Percentiles rank a stretch among this genome's conserved stretches.
phyloP scores from a whole-genome alignment of 495 filamentous ascomycete genomes.

The Lentithecium fluviatile region DNA sequence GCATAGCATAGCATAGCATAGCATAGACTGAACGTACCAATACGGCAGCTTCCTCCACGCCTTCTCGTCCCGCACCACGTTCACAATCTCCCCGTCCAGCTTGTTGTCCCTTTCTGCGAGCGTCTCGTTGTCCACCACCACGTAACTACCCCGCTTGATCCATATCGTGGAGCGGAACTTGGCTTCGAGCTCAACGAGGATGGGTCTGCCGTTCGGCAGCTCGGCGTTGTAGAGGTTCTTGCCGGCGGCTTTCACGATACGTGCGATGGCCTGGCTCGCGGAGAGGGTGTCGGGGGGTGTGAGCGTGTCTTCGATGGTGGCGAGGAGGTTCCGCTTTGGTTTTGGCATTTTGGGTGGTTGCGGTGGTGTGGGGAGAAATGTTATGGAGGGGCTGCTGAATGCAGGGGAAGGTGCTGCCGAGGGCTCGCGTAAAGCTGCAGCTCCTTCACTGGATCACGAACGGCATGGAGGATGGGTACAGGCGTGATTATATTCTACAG shows the following conservation, averaged over 20 bases:
- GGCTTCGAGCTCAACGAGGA: conserved; percentile 74
- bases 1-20: not conserved
- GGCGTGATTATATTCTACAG: no score
- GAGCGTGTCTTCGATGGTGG: conserved; percentile 69
- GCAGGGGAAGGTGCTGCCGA: no score
- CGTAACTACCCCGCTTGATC: conserved; percentile 83
- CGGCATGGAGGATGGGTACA: no score
- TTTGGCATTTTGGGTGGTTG: conserved; percentile 57
- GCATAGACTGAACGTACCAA: conserved; percentile 59
- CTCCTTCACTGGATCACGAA: no score
- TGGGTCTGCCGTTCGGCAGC: conserved; percentile 55
- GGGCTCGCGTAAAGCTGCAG: no score
- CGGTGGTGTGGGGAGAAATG: not conserved
- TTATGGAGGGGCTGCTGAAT: conserved; percentile 13
- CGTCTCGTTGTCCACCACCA: conserved; percentile 71
- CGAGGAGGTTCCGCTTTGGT: conserved; percentile 70
- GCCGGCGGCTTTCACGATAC: conserved; percentile 75
- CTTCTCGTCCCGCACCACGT: conserved; percentile 88
- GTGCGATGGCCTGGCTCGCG: conserved; percentile 65
- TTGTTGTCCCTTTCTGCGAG: conserved; percentile 71
- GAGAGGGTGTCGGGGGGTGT: conserved; percentile 70
- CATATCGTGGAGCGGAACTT: conserved; percentile 88
- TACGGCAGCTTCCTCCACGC: conserved; percentile 86
- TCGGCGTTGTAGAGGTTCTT: conserved; percentile 81
- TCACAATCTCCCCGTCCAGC: conserved; percentile 84